phyloP scores from a whole-genome alignment of 179 eudicot species.

The Corrigiola litoralis region DNA sequence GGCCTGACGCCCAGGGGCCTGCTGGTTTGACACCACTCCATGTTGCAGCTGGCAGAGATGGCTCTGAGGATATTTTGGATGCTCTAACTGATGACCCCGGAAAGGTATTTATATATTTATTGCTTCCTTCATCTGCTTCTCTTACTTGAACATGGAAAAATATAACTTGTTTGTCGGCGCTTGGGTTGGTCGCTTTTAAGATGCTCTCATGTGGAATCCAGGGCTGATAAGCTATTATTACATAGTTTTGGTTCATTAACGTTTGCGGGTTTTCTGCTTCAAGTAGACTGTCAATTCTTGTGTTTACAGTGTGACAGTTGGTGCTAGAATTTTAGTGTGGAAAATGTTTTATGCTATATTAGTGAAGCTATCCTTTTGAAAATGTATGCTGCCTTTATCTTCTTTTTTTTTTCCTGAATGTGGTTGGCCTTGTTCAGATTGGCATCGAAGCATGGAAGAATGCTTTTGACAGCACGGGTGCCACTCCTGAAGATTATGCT shows the following conservation, averaged over 20 bases:
- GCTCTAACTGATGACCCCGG: slow-evolving; percentile 80
- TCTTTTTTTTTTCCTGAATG: background rate
- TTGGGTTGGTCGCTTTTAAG: too few species aligned
- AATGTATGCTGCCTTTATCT: background rate
- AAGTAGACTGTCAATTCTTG: too few species aligned
- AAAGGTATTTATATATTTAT: slow-evolving; percentile 34
- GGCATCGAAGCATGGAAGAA: slow-evolving; percentile 77
- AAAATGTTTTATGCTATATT: too few species aligned
- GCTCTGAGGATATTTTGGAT: slow-evolving; percentile 56
- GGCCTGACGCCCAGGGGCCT: slow-evolving; percentile 70
- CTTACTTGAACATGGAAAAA: too few species aligned
- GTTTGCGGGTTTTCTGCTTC: too few species aligned
- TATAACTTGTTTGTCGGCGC: too few species aligned
- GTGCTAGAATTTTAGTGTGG: background rate
- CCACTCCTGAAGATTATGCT: slow-evolving; percentile 76
- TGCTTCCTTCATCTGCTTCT: background rate
- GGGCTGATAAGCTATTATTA: too few species aligned
- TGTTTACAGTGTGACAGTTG: background rate
- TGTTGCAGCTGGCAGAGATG: slow-evolving; percentile 67
- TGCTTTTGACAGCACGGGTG: slow-evolving; percentile 61
- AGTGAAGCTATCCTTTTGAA: too few species aligned
- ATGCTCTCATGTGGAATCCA: too few species aligned
- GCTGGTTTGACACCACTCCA: slow-evolving; percentile 90
- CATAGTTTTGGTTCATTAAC: too few species aligned
- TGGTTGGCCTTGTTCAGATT: slow-evolving; percentile 37